Base-by-base conservation (phyloP, 495 filamentous ascomycete species). In the Penicillium antarcticum region DNA sequence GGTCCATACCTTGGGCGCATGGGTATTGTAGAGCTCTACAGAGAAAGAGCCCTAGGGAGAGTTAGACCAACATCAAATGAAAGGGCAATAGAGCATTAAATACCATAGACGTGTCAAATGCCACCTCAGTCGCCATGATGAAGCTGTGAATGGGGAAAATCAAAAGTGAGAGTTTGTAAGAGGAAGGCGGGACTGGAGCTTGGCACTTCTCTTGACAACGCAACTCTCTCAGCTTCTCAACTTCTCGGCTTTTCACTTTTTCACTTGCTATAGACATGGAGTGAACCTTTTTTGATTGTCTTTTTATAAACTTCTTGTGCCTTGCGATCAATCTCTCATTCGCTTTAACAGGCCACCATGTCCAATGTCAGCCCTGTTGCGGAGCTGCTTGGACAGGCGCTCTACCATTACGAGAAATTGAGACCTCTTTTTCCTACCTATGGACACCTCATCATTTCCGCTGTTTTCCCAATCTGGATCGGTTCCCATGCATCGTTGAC, bases 1-100 rank as follows among this genome's bases (percentile, higher is more conserved):
- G 24, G 13, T 45, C 42, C 60, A 58, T 58, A 83, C 80, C 69
- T 85, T 87, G 4, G 88, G 88, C 1, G 88, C 87, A 69, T 91
- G 87, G 48, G 80, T 69, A 49, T 75, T 81, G 81, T 98, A 98
- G 50, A 98, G 90, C 73, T 98, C 94, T 21, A 97, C 68, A 34
- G 80, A 80, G 68, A 98, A 90, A 2, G 73, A 82, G 63, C 94
- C 92, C 92, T 88, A 52, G 0, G 8, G 34, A 21, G 14, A 13
- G 53, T 73, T 53, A 69, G 61, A 42, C 7, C 21, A 34, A 45
- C 26, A 42, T 45, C 31, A 10, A 33, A 35, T 13, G 26, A 13
- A 32, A 17, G 38, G 5, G 7, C 9, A 36, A 40, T 7, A 31
- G 21, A 40, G 24, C 10, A 21, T 16, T 3, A 31, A 9, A 56